Percentiles rank a stretch among this genome's conserved stretches.
Evolutionary conservation across 768 basidiomycete species (phyloP).

Genomic region (Cyathus striatus): DNA sequence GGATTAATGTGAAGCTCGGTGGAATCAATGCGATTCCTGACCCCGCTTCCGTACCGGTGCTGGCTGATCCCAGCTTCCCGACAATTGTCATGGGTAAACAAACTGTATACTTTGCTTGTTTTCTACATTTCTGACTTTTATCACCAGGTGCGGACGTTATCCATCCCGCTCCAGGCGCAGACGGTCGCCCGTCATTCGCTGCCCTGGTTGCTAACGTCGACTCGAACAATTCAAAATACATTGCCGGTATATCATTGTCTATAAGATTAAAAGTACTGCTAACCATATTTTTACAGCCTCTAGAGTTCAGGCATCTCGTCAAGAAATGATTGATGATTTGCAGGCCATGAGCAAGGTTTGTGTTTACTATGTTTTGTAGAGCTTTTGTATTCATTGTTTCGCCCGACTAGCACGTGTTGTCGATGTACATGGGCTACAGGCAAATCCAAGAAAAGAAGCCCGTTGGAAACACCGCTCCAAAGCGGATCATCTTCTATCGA

Average conservation of each 20-base stretch:
- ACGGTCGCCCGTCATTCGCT: constrained; percentile 67
- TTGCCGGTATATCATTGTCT: constrained; percentile 41
- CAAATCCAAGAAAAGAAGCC: constrained; percentile 37
- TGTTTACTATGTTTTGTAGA: constrained; percentile 2
- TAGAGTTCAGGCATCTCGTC: constrained; percentile 50
- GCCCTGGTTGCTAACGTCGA: constrained; percentile 71
- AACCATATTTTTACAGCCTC: too few species aligned
- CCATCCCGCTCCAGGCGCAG: constrained; percentile 72
- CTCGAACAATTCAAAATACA: constrained; percentile 59
- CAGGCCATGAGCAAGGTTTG: constrained; percentile 54
- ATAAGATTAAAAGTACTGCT: too few species aligned
- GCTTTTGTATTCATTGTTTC: too few species aligned
- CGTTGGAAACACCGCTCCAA: constrained; percentile 31
- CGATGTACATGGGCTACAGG: constrained; percentile 52
- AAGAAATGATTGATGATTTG: constrained; percentile 66
- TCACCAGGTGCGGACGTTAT: constrained; percentile 81
- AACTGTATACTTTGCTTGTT: not conserved
- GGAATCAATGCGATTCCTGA: constrained; percentile 77
- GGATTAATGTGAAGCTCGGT: constrained; percentile 79
- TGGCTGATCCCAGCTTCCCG: constrained; percentile 63
- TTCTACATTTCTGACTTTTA: not conserved
- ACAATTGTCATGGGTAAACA: constrained; percentile 70
- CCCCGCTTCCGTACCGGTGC: constrained; percentile 44
- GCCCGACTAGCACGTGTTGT: constrained; percentile 40
- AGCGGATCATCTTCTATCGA: constrained; percentile 68